Base-by-base conservation (phyloP, 352 stramenopile genomes). In the Elongisporangium senticosum region DNA sequence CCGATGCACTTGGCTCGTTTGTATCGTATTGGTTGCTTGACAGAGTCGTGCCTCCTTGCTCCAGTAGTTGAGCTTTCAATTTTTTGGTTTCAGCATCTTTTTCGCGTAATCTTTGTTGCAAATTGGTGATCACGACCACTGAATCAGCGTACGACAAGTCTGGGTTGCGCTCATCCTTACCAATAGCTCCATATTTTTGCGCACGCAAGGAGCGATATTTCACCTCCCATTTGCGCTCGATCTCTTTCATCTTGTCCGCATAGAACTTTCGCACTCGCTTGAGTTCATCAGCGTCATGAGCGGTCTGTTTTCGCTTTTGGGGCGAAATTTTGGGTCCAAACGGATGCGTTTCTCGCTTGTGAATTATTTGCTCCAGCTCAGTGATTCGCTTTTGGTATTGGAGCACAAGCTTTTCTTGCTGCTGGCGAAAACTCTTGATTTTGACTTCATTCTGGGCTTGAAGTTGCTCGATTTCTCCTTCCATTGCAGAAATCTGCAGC, bases 351-450 rank as follows among this genome's bases (percentile, higher is more conserved):
- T 51, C 48, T 21, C 37, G 48, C 21, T 61, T 26, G 21, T 64
- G 33, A 4, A 79, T 59, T 40, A 78, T 71, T 11, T 84, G 62
- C 14, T 80, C 80, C 43, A 77, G 71, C 7, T 86, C 75, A 14
- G 68, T 68, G 11, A 88, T 75, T 39, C 76, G 86, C 7, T 78
- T 79, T 50, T 86, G 73, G 49, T 87, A 89, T 20, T 93, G 79
- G 48, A 83, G 55, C 10, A 94, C 58, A 3, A 95, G 56, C 23
- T 80, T 86, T 40, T 95, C 82, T 55, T 93, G 83, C 54, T 92
- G 86, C 49, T 93, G 86, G 0, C 83, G 79, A 64, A 92, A 93
- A 20, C 73, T 78, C 17, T 70, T 68, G 15, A 93, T 59, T 55
- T 79, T 89, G 20, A 63, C 77, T 53, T 90, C 79, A 51, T 79